Base-by-base conservation (phyloP, 306 rosid species). In the Pterocarpus macrocarpus region DNA sequence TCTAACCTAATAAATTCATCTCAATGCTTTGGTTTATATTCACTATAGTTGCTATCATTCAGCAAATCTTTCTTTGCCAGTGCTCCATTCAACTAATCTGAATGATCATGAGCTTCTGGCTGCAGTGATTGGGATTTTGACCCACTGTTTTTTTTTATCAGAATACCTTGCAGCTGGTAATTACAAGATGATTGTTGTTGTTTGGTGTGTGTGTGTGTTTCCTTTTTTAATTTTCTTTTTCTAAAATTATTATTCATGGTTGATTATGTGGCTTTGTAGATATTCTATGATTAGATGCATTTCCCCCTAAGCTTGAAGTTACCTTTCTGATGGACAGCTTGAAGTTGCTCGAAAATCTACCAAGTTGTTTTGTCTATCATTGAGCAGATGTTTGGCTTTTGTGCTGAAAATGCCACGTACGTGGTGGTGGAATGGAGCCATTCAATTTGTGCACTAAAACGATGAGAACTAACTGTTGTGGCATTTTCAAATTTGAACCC, bases 81-180 rank as follows among this genome's bases (percentile, higher is more conserved):
- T 55, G 78, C 75, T 84, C 76, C 80, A 35, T 61, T 70, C 28
- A 69, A 69, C 61, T 15, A 53, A 33, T 33, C 65, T 11, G 36
- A 76, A 50, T 63, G 35, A 32, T 44, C 79, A 62, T 65, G 64
- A 71, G 80, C 59, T 76, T 76, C 66, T 78, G 74, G 72, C 63
- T 62, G 79, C 53, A 43, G 70, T 64, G 45, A 33, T 64, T 61
- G 45, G 69, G 63, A 66, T 59, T 84, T 80, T 65, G 38, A 14
- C 73, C 66, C 32, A 4, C 22, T 65, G 41, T 43, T 38, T 69
- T 75, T 22, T 15, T 61, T 32, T 33, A 55, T 65, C 33, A 55
- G 43, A 14, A 14, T 64, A 33, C 67, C 49, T 17, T 71, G 56
- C 53, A 50, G 7, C 59, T 36, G 77, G 63, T 50, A 62, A 76